These are phyloP conservation scores for Noccaea caerulescens DNA, from an alignment of 345 rosid species.

Conservation along the genomic window DNA sequence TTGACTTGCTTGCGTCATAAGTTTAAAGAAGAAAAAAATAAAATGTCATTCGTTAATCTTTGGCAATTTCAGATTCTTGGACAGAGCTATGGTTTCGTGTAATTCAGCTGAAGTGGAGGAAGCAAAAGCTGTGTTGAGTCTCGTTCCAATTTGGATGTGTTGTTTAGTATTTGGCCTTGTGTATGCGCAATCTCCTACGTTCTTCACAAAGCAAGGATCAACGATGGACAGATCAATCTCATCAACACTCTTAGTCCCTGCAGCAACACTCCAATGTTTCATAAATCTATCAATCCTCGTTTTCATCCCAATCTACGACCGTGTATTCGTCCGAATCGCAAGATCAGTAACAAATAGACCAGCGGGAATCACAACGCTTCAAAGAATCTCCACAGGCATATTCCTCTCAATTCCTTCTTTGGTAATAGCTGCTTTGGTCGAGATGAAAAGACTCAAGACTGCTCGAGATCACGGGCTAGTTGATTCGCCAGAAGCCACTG, in stretches of 20 bases:
- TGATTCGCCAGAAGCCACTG: conserved; percentile 24
- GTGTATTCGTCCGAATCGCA: conserved; percentile 52
- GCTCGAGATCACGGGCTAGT: conserved; percentile 37
- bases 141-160: conserved; percentile 59
- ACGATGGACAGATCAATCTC: conserved; percentile 59
- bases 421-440: conserved; percentile 49
- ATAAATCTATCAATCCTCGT: conserved; percentile 48
- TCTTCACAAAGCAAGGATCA: conserved; percentile 67
- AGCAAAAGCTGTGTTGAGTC: conserved; percentile 54
- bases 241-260: conserved; percentile 49
- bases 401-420: conserved; percentile 40
- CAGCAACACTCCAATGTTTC: conserved; percentile 67
- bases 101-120: conserved; percentile 56
- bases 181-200: conserved; percentile 58
- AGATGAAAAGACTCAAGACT: conserved; percentile 45
- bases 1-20: background rate
- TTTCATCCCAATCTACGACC: conserved; percentile 60
- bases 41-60: background rate
- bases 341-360: conserved; percentile 44
- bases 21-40: background rate
- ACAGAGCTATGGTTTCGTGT: conserved; percentile 52
- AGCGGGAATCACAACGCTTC: conserved; percentile 49
- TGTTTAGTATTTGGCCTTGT: conserved; percentile 57
- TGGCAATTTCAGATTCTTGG: conserved; percentile 51
- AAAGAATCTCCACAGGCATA: conserved; percentile 49